Base-by-base conservation (phyloP, 345 rosid genomes). In the Hibiscus syriacus region DNA sequence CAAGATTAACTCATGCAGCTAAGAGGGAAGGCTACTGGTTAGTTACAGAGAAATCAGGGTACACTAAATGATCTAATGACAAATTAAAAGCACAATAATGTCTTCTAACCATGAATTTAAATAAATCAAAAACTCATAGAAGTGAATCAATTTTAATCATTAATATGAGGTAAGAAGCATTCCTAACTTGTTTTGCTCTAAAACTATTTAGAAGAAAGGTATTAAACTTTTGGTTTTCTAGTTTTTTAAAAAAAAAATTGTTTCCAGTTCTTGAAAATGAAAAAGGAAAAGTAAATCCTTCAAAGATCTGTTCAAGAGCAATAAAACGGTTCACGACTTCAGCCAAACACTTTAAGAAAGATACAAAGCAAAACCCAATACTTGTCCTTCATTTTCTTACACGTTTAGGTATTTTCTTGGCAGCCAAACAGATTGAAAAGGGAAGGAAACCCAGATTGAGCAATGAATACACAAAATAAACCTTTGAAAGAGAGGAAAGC, bases 401-500 rank as follows among this genome's bases (percentile, higher is more conserved):
- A 52, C 12, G 1, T 36, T 67, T 65, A 66, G 55, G 12, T 36
- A 58, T 68, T 23, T 67, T 71, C 38, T 20, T 7, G 7, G 20
- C 55, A 54, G 20, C 60, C 39, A 36, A 36, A 36, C 39, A 36
- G 12, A 36, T 10, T 8, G 39, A 11, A 36, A 36, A 36, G 9
- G 39, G 9, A n/a, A 9, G 22, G 48, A n/a, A 74, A 45, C 2
- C 32, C 61, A 70, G 25, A 9, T 41, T 30, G 25, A n/a, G 53
- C 39, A 19, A 23, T 9, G 48, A 58, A 26, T 64, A 10, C 70
- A 63, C 13, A 49, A 55, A 71, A 86, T 84, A 20, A 56, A 87
- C 86, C 81, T 82, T 87, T 72, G 66, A 80, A 27, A 56, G 56
- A 59, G 88, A 85, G 46, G 87, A 73, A 20, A 70, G 67, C 6